Evolutionary conservation across 768 basidiomycete genomes (phyloP).

Genomic region (Tulasnella sp.): DNA sequence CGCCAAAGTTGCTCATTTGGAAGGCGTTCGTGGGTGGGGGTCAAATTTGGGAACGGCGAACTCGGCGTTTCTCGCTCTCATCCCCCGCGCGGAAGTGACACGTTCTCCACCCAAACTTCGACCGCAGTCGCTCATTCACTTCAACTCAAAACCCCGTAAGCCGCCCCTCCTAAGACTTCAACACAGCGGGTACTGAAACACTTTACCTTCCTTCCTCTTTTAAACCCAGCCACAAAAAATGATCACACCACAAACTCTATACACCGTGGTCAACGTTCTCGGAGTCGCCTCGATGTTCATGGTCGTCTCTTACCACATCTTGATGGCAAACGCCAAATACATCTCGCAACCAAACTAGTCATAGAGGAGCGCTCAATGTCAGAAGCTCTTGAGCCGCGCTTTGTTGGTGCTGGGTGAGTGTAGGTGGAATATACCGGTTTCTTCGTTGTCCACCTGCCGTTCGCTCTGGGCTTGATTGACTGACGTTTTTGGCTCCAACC

Average conservation of each 20-base stretch:
- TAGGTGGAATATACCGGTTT: neutral
- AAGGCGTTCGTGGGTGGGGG: neutral
- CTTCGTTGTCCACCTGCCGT: neutral
- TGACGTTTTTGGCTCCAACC: neutral
- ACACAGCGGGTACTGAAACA: neutral
- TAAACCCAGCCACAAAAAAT: no score
- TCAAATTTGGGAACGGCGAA: neutral
- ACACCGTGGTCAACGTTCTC: constrained; percentile 74
- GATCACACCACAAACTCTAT: constrained; percentile 78
- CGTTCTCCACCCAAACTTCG: neutral
- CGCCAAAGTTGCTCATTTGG: neutral
- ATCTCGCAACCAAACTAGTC: neutral
- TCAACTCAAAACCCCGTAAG: neutral
- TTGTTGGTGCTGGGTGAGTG: neutral
- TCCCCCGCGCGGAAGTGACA: neutral
- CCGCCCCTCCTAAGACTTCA: neutral
- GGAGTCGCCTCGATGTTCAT: constrained; percentile 83
- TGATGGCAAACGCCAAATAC: constrained; percentile 73
- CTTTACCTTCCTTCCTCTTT: no score
- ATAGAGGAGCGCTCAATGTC: neutral
- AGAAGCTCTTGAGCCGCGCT: neutral
- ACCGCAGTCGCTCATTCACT: neutral
- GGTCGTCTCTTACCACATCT: constrained; percentile 84
- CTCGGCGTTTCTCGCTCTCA: neutral
- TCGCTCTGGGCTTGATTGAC: no score